These are phyloP conservation scores for Claviceps paspali DNA, from an alignment of 2,329 filamentous ascomycete species.

Conservation along the genomic window DNA sequence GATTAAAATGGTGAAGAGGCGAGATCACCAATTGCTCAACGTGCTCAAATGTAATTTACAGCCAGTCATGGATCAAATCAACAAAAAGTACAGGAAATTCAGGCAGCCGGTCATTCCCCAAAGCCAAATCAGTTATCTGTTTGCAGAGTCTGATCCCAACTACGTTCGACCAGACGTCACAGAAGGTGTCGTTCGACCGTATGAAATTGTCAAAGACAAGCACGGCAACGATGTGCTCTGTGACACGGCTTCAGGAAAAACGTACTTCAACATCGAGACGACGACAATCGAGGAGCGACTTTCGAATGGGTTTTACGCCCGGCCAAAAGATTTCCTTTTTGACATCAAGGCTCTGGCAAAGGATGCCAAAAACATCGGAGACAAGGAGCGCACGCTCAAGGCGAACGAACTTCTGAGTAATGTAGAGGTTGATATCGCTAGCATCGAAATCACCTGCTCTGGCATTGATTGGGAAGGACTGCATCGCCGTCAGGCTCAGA, in stretches of 20 bases:
- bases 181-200: slow-evolving; percentile 50
- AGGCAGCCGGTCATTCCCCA: slow-evolving; percentile 65
- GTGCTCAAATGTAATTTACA: slow-evolving; percentile 78
- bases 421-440: slow-evolving; percentile 81
- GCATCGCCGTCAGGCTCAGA: slow-evolving; percentile 55
- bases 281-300: slow-evolving; percentile 90
- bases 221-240: slow-evolving; percentile 63
- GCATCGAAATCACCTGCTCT: slow-evolving; percentile 52
- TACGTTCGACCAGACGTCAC: slow-evolving; percentile 44
- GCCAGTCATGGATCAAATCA: slow-evolving; percentile 94
- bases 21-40: slow-evolving; percentile 73
- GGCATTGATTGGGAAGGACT: slow-evolving; percentile 70
- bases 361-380: slow-evolving; percentile 70
- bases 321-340: slow-evolving; percentile 74
- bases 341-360: slow-evolving; percentile 77
- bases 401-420: slow-evolving; percentile 86
- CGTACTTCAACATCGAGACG: slow-evolving; percentile 90
- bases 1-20: slow-evolving; percentile 62
- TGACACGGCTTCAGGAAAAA: slow-evolving; percentile 63
- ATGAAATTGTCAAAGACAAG: slow-evolving; percentile 63
- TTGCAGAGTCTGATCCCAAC: slow-evolving; percentile 67
- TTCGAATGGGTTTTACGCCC: slow-evolving; percentile 90
- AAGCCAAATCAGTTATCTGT: slow-evolving; percentile 61
- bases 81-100: slow-evolving; percentile 78
- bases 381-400: slow-evolving; percentile 68